Evolutionary conservation across 768 basidiomycete genomes (phyloP), one percentile per base, ranked within the genome.

Genomic region (Hypholoma fasciculare): DNA sequence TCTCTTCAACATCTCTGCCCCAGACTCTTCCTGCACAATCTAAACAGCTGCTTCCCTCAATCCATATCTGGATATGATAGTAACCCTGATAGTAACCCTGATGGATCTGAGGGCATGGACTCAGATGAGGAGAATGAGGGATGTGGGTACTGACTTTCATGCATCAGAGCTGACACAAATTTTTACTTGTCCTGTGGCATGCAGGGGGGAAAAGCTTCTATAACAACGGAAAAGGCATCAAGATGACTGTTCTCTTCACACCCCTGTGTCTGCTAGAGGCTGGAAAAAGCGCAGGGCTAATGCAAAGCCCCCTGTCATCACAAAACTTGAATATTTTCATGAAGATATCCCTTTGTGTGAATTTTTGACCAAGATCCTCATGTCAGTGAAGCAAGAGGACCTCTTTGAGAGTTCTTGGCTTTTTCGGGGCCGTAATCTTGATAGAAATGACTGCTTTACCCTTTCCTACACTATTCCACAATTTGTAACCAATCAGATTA

Each of bases 201-300:
- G 36, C 49, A 30, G 54, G 40, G 46, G 53, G 53, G 8, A 27
- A 23, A 19, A 61, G 60, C 47, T 20, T 52, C 13, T 53, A 57
- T 36, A 61, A 61, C n/a, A 26, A 61, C 14, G 38, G 38, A 48
- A 57, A 49, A 44, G 56, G 60, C 11, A 51, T 61, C 56, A 52
- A 61, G 44, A 52, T 58, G 49, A 50, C n/a, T n/a, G 5, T 57
- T 14, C 12, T 19, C 14, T 52, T 61, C 23, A 61, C 49, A 8
- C 23, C 49, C 16, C 16, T 61, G 8, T 39, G 17, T 23, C 39
- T 47, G 26, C 17, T 14, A 20, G 23, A 61, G 17, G 12, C 49
- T n/a, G 14, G 38, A 52, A 61, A 56, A 61, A 57, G 59, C 30
- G 55, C 42, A 11, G 59, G 17, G 54, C 59, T 13, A 57, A 61